Conservation (phyloP, 2,329 filamentous ascomycete species). For the Colletotrichum chrysophilum region DNA sequence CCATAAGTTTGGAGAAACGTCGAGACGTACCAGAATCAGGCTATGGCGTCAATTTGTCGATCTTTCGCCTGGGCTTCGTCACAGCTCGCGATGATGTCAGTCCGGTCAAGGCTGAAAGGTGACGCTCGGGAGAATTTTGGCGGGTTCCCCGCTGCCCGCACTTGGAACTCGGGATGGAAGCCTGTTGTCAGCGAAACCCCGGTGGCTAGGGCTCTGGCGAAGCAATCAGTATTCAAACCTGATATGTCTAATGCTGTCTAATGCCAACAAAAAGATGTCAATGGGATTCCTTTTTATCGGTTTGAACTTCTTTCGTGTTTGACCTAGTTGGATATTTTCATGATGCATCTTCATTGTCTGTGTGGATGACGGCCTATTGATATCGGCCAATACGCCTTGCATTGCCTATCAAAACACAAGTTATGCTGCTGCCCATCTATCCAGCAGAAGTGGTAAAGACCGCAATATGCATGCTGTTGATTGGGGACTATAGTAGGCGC, state of each 20-base stretch:
- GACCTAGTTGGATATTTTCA: neutral
- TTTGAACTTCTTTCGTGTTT: neutral
- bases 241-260: neutral
- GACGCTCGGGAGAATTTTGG: conserved; percentile 10
- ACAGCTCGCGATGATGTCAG: conserved; percentile 20
- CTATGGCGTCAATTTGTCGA: conserved; percentile 19
- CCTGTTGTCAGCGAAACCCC: neutral
- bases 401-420: neutral
- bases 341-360: neutral
- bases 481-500: conserved; percentile 15
- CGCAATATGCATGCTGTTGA: conserved; percentile 13
- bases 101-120: conserved; percentile 12
- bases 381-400: neutral
- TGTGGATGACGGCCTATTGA: neutral
- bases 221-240: neutral
- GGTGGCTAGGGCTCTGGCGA: neutral
- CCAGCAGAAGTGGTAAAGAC: conserved; percentile 11
- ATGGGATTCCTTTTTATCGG: neutral
- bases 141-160: conserved; percentile 12
- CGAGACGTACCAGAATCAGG: neutral
- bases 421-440: conserved; percentile 11
- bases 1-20: neutral
- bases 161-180: neutral
- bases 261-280: neutral
- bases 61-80: conserved; percentile 14